phyloP scores from a whole-genome alignment of 306 rosid species.

The Psophocarpus tetragonolobus region DNA sequence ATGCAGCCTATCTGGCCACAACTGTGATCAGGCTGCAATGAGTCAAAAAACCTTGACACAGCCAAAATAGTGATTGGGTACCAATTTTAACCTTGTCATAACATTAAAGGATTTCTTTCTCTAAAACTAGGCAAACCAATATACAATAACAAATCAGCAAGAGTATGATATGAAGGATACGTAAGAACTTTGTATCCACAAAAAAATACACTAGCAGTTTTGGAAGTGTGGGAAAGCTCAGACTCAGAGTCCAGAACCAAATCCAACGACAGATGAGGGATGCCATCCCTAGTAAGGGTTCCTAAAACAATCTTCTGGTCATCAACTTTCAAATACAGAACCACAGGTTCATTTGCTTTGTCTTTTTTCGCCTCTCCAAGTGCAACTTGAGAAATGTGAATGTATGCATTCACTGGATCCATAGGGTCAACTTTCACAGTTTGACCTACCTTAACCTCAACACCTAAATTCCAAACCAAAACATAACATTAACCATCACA shows the following conservation, averaged over 20 bases:
- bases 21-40: background rate
- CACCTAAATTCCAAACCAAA: conserved; percentile 49
- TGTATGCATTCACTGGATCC: background rate
- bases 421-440: conserved; percentile 47
- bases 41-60: background rate
- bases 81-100: background rate
- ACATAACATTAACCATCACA: background rate
- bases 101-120: background rate
- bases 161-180: conserved; percentile 53
- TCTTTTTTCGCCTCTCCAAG: conserved; percentile 65
- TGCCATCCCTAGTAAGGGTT: conserved; percentile 51
- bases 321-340: conserved; percentile 48
- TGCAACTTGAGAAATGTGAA: conserved; percentile 89
- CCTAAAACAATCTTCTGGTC: conserved; percentile 69
- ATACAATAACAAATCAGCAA: background rate
- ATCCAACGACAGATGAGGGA: conserved; percentile 69
- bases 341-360: conserved; percentile 50
- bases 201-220: conserved; percentile 59
- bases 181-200: conserved; percentile 54
- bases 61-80: background rate
- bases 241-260: conserved; percentile 62
- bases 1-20: background rate
- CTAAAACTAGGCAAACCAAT: background rate
- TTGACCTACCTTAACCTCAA: conserved; percentile 81
- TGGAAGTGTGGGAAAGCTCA: conserved; percentile 77